A percentile compares a stretch with the other conserved stretches of the same genome.
These are phyloP conservation scores for Epicoccum sorghinum DNA, from an alignment of 2,329 filamentous ascomycete species.

Conservation along the genomic window DNA sequence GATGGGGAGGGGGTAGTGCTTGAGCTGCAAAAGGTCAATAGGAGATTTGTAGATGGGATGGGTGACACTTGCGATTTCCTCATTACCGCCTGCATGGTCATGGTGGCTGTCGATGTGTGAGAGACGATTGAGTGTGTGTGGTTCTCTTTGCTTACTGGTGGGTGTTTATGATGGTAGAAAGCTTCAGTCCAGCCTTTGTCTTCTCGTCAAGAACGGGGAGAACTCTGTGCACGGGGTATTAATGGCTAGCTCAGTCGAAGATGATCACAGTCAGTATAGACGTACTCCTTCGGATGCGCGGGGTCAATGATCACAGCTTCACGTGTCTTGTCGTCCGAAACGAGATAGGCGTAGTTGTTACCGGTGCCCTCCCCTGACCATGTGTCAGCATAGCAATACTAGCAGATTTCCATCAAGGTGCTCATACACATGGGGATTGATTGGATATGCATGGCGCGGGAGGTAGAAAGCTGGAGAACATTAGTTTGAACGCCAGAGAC, in stretches of 20 bases:
- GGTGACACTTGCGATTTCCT: constrained; percentile 67
- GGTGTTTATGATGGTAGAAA: constrained; percentile 92
- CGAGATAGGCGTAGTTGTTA: constrained; percentile 82
- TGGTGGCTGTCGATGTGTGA: constrained; percentile 69
- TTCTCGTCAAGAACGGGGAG: constrained; percentile 73
- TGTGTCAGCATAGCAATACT: neutral
- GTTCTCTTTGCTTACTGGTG: constrained; percentile 74
- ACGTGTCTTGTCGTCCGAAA: constrained; percentile 57
- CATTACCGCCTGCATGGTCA: constrained; percentile 94
- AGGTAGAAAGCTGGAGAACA: constrained; percentile 31
- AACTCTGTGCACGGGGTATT: constrained; percentile 50
- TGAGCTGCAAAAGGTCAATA: constrained; percentile 52
- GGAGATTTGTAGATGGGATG: neutral
- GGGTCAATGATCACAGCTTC: constrained; percentile 74
- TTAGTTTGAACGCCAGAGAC: constrained; percentile 22
- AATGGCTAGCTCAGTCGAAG: neutral
- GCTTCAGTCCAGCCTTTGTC: constrained; percentile 75
- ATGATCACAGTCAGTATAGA: neutral
- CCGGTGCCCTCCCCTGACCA: constrained; percentile 73
- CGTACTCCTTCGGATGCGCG: constrained; percentile 77
- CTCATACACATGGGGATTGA: constrained; percentile 84
- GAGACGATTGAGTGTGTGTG: too few species aligned
- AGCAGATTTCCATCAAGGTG: constrained; percentile 20
- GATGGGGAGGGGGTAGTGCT: constrained; percentile 70
- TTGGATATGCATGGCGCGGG: constrained; percentile 78